These are phyloP conservation scores for Daedaleopsis sinensis DNA, from an alignment of 768 basidiomycete species.

Conservation along the genomic window DNA sequence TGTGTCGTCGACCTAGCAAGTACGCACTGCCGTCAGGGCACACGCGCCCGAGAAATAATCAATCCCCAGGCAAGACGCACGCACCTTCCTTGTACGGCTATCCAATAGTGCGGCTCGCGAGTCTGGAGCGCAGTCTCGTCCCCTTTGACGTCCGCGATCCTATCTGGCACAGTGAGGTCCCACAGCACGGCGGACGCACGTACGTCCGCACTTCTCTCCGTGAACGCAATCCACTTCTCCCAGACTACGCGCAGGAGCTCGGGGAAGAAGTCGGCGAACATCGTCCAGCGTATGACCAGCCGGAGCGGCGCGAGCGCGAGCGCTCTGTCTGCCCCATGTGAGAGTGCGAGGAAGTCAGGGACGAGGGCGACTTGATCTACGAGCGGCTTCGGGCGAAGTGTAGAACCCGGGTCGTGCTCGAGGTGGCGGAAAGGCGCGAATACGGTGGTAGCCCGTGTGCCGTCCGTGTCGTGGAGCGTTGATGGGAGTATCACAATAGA, in stretches of 20 bases:
- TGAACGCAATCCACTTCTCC: slow-evolving; percentile 22
- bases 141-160: slow-evolving; percentile 10
- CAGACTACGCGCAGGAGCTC: slow-evolving; percentile 18
- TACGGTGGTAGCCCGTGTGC: slow-evolving; percentile 16
- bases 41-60: neutral
- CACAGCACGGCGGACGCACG: slow-evolving; percentile 18
- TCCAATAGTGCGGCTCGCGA: slow-evolving; percentile 24
- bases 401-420: no score
- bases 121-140: slow-evolving; percentile 16
- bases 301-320: slow-evolving; percentile 15
- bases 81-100: slow-evolving; percentile 25
- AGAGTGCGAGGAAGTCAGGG: slow-evolving; percentile 17
- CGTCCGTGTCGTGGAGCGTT: slow-evolving; percentile 16
- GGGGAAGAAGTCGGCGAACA: slow-evolving; percentile 18
- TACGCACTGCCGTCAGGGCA: no score
- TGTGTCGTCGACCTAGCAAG: slow-evolving; percentile 20
- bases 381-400: slow-evolving; percentile 19
- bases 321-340: slow-evolving; percentile 22
- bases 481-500: slow-evolving; percentile 16
- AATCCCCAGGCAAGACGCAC: neutral
- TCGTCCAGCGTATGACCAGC: slow-evolving; percentile 22
- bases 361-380: slow-evolving; percentile 14
- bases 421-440: slow-evolving; percentile 23
- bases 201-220: slow-evolving; percentile 17
- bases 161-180: slow-evolving; percentile 20